Evolutionary conservation across 176 grass and related monocot genomes (phyloP), one percentile per base, ranked within the genome.

Genomic region (Chrysopogon serrulatus): DNA sequence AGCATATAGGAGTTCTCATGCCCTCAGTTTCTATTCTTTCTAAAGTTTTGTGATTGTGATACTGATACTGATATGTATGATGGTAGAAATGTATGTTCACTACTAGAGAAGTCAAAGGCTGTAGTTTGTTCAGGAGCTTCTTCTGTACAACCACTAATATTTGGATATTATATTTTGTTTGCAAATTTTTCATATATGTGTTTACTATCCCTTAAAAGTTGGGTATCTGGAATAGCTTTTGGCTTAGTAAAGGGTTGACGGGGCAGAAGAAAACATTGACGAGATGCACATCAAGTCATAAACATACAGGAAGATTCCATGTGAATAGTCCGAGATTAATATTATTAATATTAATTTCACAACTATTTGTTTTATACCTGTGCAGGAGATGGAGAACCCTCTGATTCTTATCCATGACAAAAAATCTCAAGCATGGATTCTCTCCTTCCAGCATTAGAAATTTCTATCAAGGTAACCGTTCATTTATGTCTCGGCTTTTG

Each of bases 341-440:
- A 5, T 68, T 68, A 53, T 72, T 3, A 68, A 27, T 66, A 5
- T 68, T 68, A 14, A 51, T 72, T 62, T 65, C 14, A 79, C 14
- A 73, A 41, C 42, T 86, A 57, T 82, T 56, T 79, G 14, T 62
- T 81, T 26, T 76, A 56, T 82, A 79, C 44, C 26, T 88, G 51
- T 88, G 45, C 87, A 98, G 96, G 89, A 95, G 79, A 68, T 98
- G 73, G 74, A 88, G 68, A 90, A 95, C 80, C 91, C 96, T 74
- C 68, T 95, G 48, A 95, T 98, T 81, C 93, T 98, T 88, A 98
- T 98, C 77, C 91, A 95, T 78, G 96, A 95, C 81, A 93, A 98
- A 98, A 98, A 82, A 98, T 98, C 66, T 92, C 93, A 67, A 90
- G 67, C 79, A 93, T 93, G 86, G 92, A 93, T 83, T 95, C 92